Percentiles rank a stretch among this genome's conserved stretches.
Conservation (phyloP, 2,329 filamentous ascomycete species). For the Decorospora gaudefroyi region DNA sequence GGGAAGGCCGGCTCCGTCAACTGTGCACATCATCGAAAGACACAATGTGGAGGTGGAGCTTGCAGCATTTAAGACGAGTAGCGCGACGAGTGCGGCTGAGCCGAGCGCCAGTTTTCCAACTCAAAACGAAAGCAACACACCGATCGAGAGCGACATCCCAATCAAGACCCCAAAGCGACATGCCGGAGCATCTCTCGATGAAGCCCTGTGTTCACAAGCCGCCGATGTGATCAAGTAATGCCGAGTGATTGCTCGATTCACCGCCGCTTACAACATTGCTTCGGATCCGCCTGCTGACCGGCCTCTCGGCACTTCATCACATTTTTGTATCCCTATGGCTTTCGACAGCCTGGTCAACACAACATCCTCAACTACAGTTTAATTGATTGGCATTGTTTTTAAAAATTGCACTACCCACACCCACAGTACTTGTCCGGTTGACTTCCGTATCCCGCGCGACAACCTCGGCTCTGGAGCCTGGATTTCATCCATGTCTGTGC, state of each 20-base stretch:
- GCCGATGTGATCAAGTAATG: constrained; percentile 8
- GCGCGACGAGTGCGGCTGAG: constrained; percentile 7
- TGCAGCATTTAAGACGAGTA: constrained; percentile 4
- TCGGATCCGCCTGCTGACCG: constrained; percentile 6
- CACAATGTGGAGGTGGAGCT: constrained; percentile 7
- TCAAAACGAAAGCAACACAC: background rate
- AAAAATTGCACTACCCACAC: constrained; percentile 4
- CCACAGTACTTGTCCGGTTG: constrained; percentile 3
- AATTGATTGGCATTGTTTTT: too few species aligned
- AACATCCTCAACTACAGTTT: background rate
- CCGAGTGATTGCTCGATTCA: constrained; percentile 10
- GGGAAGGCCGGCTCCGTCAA: constrained; percentile 4
- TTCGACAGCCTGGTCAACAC: constrained; percentile 12
- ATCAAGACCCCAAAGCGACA: constrained; percentile 11
- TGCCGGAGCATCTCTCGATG: constrained; percentile 10
- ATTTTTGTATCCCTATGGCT: constrained; percentile 7
- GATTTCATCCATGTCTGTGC: constrained; percentile 29
- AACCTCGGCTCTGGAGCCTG: constrained; percentile 11
- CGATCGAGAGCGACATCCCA: constrained; percentile 9
- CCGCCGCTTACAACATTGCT: background rate
- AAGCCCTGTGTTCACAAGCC: constrained; percentile 2
- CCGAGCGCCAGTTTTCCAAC: constrained; percentile 2
- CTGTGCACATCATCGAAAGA: constrained; percentile 9
- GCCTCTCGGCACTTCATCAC: constrained; percentile 4
- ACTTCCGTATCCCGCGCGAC: constrained; percentile 6